Evolutionary conservation across 768 basidiomycete species (phyloP).

Genomic region (Lepiota brunneoincarnata): DNA sequence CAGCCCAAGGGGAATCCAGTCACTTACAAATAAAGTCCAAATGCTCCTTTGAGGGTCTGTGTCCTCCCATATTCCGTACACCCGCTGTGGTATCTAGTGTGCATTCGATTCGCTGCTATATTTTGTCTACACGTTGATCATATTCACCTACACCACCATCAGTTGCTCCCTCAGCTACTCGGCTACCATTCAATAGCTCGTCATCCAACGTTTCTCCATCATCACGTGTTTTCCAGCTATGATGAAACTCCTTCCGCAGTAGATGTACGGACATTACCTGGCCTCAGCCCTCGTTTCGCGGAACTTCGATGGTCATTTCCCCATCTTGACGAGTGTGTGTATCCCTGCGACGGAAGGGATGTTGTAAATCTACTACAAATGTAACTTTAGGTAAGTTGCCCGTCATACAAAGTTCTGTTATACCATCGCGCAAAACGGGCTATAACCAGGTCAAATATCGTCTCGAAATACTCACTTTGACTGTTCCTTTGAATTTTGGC

Average conservation of each 20-base stretch:
- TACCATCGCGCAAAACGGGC: too few relatives aligned
- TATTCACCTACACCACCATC: slow-evolving; percentile 30
- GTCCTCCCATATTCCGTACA: slow-evolving; percentile 45
- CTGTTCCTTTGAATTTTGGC: too few relatives aligned
- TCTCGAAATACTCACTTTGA: too few relatives aligned
- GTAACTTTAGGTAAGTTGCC: too few relatives aligned
- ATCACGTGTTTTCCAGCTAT: slow-evolving; percentile 11
- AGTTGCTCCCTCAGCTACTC: slow-evolving; percentile 26
- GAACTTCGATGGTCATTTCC: slow-evolving; percentile 16
- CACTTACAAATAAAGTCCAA: slow-evolving; percentile 51
- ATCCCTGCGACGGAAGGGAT: too few relatives aligned
- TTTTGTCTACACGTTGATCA: slow-evolving; percentile 22
- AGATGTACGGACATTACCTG: slow-evolving; percentile 9
- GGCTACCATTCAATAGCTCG: slow-evolving; percentile 22
- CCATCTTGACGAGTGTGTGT: slow-evolving; percentile 39
- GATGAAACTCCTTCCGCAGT: slow-evolving; percentile 7
- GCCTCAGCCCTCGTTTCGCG: slow-evolving; percentile 12
- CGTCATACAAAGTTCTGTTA: too few relatives aligned
- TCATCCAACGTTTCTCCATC: slow-evolving; percentile 20
- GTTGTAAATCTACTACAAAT: too few relatives aligned
- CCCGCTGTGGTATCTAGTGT: slow-evolving; percentile 58
- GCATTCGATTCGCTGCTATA: slow-evolving; percentile 25
- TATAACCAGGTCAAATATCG: too few relatives aligned
- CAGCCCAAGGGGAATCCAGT: slow-evolving; percentile 67
- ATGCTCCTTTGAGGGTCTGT: slow-evolving; percentile 58